Evolutionary conservation across 2,329 filamentous ascomycete genomes (phyloP).

Genomic region (Monosporascus sp.): DNA sequence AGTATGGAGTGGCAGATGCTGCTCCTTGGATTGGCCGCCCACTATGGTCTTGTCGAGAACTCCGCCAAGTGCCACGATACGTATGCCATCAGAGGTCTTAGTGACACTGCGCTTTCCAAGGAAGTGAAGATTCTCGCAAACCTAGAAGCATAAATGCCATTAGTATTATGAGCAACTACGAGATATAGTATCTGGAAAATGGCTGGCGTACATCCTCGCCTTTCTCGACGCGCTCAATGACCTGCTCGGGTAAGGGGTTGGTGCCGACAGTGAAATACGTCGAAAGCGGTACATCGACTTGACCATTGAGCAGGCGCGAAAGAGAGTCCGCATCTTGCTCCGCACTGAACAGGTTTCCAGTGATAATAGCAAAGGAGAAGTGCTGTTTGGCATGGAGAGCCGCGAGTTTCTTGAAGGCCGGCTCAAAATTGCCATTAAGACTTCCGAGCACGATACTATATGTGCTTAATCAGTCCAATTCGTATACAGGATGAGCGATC

Average conservation of each 20-base stretch:
- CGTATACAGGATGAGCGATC: background rate
- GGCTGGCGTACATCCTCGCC: constrained; percentile 48
- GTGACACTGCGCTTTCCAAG: constrained; percentile 82
- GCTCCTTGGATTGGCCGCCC: constrained; percentile 62
- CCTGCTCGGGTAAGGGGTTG: constrained; percentile 61
- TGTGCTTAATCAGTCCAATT: constrained; percentile 7
- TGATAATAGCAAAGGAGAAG: constrained; percentile 80
- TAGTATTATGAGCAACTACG: background rate
- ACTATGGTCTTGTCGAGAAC: constrained; percentile 57
- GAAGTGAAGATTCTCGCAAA: constrained; percentile 88
- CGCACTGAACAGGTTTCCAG: constrained; percentile 74
- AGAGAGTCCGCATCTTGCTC: constrained; percentile 55
- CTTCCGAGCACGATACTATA: constrained; percentile 74
- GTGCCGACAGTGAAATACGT: constrained; percentile 88
- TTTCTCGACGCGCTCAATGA: constrained; percentile 69
- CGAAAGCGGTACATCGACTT: constrained; percentile 69
- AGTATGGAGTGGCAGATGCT: constrained; percentile 73
- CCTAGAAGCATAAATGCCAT: constrained; percentile 27
- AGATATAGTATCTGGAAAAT: background rate
- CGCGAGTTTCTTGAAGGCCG: constrained; percentile 74
- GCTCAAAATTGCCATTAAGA: constrained; percentile 71
- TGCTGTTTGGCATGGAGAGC: constrained; percentile 80
- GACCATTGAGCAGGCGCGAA: constrained; percentile 63
- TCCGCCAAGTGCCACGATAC: constrained; percentile 83
- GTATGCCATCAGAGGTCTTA: constrained; percentile 84